These are phyloP conservation scores for Helianthus annuus DNA, from an alignment of 129 eudicot genomes.

Conservation along the genomic window DNA sequence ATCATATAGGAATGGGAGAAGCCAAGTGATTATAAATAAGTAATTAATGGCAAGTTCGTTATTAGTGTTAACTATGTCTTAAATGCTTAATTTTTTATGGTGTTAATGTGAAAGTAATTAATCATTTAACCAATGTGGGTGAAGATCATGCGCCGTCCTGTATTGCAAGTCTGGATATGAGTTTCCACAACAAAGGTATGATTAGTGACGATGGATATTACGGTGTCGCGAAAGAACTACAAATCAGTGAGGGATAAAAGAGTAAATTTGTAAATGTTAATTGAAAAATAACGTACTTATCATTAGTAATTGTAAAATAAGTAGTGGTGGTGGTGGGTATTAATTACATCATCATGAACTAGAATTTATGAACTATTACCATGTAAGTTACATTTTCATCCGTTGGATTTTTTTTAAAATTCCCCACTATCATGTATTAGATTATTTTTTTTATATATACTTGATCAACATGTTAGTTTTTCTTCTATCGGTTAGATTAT, in stretches of 20 bases:
- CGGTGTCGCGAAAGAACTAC: not conserved
- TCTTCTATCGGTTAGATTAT: not conserved
- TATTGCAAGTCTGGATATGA: constrained; percentile 12
- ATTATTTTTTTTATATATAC: not conserved
- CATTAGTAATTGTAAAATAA: constrained; percentile 1
- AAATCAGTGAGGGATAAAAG: not conserved
- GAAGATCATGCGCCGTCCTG: constrained; percentile 40
- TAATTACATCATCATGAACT: constrained; percentile 30
- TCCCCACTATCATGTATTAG: not conserved
- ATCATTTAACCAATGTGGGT: constrained; percentile 30
- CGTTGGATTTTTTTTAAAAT: constrained; percentile 5
- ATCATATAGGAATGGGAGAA: constrained; percentile 41
- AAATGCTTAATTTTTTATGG: constrained; percentile 17
- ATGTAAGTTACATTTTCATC: constrained; percentile 37
- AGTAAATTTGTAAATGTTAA: constrained; percentile 1
- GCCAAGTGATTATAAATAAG: constrained; percentile 26
- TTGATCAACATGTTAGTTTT: not conserved
- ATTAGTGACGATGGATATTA: too few relatives aligned
- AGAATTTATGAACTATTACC: not conserved
- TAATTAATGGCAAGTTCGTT: constrained; percentile 34
- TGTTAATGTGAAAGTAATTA: constrained; percentile 36
- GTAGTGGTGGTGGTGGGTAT: constrained; percentile 15
- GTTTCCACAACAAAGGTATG: not conserved
- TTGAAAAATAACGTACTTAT: constrained; percentile 23
- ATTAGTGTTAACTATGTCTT: constrained; percentile 18